Percentiles rank a stretch among this genome's conserved stretches.
phyloP scores from a whole-genome alignment of 1,284 basidiomycete genomes.

The Microbotryomycetes sp. region DNA sequence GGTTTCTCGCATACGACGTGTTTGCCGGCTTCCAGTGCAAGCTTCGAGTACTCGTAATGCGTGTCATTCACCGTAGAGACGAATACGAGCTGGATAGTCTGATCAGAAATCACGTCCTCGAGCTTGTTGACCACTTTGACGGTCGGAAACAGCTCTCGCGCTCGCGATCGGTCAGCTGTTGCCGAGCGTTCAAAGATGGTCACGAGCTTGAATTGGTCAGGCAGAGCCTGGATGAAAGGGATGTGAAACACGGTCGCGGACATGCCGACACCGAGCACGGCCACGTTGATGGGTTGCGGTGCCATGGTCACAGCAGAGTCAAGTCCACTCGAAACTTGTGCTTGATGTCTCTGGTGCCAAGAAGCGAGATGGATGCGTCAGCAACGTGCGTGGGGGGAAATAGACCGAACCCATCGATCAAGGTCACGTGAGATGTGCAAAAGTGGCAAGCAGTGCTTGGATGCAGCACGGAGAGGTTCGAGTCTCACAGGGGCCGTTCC shows the following conservation, averaged over 20 bases:
- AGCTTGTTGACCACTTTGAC: conserved; percentile 26
- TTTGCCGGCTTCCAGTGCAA: conserved; percentile 61
- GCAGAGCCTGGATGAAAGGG: conserved; percentile 67
- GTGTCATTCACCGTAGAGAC: conserved; percentile 72
- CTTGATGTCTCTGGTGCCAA: too few relatives aligned
- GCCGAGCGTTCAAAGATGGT: conserved; percentile 49
- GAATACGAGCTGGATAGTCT: conserved; percentile 48
- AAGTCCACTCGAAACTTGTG: too few relatives aligned
- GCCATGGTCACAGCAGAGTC: neutral
- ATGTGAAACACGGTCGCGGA: conserved; percentile 50
- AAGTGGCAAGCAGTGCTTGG: too few relatives aligned
- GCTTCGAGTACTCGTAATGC: conserved; percentile 55
- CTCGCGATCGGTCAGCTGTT: conserved; percentile 25
- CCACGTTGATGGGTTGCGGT: conserved; percentile 19
- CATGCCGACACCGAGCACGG: conserved; percentile 32
- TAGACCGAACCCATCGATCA: too few relatives aligned
- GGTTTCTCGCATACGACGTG: conserved; percentile 79
- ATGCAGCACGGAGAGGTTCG: too few relatives aligned
- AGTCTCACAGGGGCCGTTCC: too few relatives aligned
- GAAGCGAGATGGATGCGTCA: too few relatives aligned
- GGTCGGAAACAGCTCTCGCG: conserved; percentile 25
- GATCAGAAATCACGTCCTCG: conserved; percentile 30
- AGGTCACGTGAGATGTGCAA: too few relatives aligned
- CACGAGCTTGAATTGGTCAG: conserved; percentile 61
- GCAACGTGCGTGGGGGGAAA: too few relatives aligned